Evolutionary conservation across 1,139 yeast species (phyloP).

Genomic region (Yamadazyma trypodendri): DNA sequence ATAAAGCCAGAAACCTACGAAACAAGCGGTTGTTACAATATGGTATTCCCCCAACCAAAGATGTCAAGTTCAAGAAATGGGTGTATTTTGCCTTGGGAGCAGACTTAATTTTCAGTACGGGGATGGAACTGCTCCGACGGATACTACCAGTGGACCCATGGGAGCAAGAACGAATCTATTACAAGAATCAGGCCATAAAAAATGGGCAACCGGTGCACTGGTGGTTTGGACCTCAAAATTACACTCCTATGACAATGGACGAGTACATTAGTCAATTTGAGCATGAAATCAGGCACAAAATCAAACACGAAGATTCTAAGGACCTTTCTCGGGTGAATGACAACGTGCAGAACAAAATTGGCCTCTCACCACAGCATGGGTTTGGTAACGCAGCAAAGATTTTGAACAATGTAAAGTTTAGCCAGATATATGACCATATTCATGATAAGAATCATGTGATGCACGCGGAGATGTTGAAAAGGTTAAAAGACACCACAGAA

Average conservation of each 20-base stretch:
- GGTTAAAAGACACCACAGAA: conserved; percentile 32
- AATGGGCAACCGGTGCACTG: conserved; percentile 44
- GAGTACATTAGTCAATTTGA: conserved; percentile 46
- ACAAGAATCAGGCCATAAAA: conserved; percentile 43
- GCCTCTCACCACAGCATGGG: not conserved
- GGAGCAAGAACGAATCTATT: conserved; percentile 56
- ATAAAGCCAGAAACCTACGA: conserved; percentile 15
- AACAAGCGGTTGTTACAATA: conserved; percentile 5
- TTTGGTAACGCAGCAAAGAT: conserved; percentile 1
- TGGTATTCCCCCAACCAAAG: conserved; percentile 16
- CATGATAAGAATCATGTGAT: conserved; percentile 23
- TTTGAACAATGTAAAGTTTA: conserved; percentile 13
- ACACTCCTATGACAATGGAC: conserved; percentile 49
- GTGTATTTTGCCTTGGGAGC: conserved; percentile 22
- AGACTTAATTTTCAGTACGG: conserved; percentile 31
- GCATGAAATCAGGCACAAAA: conserved; percentile 2
- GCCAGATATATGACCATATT: conserved; percentile 26
- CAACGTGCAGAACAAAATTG: conserved; percentile 2
- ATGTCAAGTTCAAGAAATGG: conserved; percentile 16
- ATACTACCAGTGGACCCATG: conserved; percentile 60
- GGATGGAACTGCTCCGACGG: conserved; percentile 51
- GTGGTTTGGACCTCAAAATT: conserved; percentile 63
- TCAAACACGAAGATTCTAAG: not conserved
- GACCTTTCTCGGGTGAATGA: conserved; percentile 6
- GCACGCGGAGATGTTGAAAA: conserved; percentile 21